Conservation (phyloP, 169 alveolate species). For the Plasmodium gaboni region DNA sequence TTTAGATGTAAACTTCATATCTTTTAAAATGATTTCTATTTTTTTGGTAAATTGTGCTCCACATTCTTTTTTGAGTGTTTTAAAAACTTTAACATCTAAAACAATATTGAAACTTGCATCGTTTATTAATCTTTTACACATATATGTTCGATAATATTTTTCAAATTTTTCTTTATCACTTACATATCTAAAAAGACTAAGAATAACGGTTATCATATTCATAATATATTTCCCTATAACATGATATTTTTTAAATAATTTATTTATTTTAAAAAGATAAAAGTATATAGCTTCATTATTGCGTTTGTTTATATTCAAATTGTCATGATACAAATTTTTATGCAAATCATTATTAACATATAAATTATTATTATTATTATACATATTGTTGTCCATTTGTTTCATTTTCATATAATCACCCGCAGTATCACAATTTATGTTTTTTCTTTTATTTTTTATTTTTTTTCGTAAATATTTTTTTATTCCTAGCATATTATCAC, state of each 20-base stretch:
- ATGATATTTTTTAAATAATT: constrained; percentile 45
- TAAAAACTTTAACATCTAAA: constrained; percentile 61
- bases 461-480: constrained; percentile 35
- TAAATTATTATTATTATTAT: neutral
- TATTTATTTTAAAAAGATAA: constrained; percentile 24
- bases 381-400: neutral
- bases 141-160: constrained; percentile 48
- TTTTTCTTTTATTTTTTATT: constrained; percentile 21
- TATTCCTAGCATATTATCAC: constrained; percentile 17
- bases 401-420: neutral
- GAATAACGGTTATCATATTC: constrained; percentile 41
- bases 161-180: constrained; percentile 76
- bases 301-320: neutral
- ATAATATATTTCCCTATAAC: constrained; percentile 50
- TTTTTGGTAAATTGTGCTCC: constrained; percentile 75
- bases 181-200: constrained; percentile 68
- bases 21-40: constrained; percentile 67
- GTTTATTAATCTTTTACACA: constrained; percentile 74
- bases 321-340: neutral
- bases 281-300: neutral
- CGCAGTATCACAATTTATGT: neutral
- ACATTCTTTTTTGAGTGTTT: constrained; percentile 75
- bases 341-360: no score
- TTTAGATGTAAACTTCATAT: constrained; percentile 61
- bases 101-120: constrained; percentile 42